Conservation (phyloP, 768 basidiomycete species). For the Amanita rubescens region DNA sequence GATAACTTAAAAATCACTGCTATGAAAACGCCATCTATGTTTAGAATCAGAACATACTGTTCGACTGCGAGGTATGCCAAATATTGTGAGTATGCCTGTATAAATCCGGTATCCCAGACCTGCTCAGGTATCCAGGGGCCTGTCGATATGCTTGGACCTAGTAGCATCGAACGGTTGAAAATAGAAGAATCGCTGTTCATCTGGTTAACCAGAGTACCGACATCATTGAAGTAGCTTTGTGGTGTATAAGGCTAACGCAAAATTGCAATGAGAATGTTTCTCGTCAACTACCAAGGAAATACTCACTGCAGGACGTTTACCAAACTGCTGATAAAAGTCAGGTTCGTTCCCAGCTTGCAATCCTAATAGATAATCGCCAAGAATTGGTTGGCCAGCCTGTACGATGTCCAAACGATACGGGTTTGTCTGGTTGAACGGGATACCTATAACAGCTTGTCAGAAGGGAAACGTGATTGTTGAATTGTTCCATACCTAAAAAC, state of each 20-base stretch:
- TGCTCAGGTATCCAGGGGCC: slow-evolving; percentile 41
- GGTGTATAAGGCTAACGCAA: slow-evolving; percentile 20
- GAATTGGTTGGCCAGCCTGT: slow-evolving; percentile 48
- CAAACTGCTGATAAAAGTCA: slow-evolving; percentile 51
- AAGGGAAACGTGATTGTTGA: not conserved
- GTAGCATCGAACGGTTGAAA: slow-evolving; percentile 35
- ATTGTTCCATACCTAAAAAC: slow-evolving; percentile 26
- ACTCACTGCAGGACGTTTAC: slow-evolving; percentile 32
- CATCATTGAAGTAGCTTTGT: slow-evolving; percentile 43
- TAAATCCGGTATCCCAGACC: slow-evolving; percentile 45
- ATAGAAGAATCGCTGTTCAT: slow-evolving; percentile 28
- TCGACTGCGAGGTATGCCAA: slow-evolving; percentile 46
- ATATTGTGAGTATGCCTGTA: slow-evolving; percentile 32
- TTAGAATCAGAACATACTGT: slow-evolving; percentile 30
- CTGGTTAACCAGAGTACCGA: slow-evolving; percentile 33
- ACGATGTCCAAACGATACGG: slow-evolving; percentile 49
- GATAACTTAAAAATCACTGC: slow-evolving; percentile 22
- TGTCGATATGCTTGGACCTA: slow-evolving; percentile 54
- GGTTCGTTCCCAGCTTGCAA: slow-evolving; percentile 75
- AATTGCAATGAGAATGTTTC: not conserved
- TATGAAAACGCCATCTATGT: not conserved
- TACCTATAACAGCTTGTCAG: slow-evolving; percentile 16
- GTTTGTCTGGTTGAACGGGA: slow-evolving; percentile 61
- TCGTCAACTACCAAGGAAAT: slow-evolving; percentile 1
- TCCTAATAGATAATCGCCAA: slow-evolving; percentile 61